These are phyloP conservation scores for Daldinia decipiens DNA, from an alignment of 495 filamentous ascomycete species.

Conservation along the genomic window DNA sequence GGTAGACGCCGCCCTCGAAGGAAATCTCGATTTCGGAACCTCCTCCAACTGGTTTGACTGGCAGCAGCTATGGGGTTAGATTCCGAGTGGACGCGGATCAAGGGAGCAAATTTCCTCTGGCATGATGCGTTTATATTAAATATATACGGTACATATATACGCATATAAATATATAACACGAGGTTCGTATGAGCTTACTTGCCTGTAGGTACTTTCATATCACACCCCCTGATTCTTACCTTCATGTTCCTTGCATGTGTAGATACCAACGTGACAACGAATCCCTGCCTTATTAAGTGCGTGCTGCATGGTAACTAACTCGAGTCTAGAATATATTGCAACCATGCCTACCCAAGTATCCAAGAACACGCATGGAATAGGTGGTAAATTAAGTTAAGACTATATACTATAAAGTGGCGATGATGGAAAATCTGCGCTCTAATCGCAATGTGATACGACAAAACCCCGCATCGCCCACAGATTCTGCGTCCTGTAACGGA, in stretches of 20 bases:
- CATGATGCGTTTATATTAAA: neutral
- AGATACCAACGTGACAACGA: neutral
- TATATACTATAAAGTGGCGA: neutral
- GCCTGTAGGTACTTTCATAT: neutral
- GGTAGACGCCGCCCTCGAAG: constrained; percentile 55
- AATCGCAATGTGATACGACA: constrained; percentile 5
- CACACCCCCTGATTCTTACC: too few relatives aligned
- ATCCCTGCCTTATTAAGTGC: neutral
- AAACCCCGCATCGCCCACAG: constrained; percentile 25
- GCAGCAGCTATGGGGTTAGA: constrained; percentile 46
- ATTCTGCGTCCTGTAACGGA: neutral
- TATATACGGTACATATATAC: neutral
- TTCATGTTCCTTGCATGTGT: neutral
- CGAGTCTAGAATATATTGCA: neutral
- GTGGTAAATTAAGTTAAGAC: neutral
- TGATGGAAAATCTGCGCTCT: constrained; percentile 2
- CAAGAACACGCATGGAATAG: neutral
- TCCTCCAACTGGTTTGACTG: constrained; percentile 52
- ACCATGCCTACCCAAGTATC: neutral
- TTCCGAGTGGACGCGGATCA: neutral
- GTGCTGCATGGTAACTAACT: neutral
- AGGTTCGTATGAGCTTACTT: neutral
- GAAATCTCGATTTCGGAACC: constrained; percentile 54
- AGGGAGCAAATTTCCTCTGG: neutral
- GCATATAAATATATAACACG: neutral